phyloP scores from a whole-genome alignment of 805 yeast genomes.

The Saturnispora dispora region DNA sequence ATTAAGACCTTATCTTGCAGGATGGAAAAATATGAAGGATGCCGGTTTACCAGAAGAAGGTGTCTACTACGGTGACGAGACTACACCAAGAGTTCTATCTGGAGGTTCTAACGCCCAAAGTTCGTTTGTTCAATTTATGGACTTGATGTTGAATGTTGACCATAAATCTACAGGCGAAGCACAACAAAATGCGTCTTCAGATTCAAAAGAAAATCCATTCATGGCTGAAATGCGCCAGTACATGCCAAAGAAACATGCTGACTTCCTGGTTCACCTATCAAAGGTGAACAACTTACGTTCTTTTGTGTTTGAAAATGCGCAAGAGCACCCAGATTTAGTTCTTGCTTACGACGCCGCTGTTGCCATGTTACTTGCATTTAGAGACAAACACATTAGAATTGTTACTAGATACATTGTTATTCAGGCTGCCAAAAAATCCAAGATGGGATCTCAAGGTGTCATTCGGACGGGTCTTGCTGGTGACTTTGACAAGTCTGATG shows the following conservation, averaged over 20 bases:
- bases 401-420: conserved; percentile 80
- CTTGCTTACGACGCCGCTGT: conserved; percentile 81
- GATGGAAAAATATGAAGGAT: conserved; percentile 87
- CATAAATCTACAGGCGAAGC: conserved; percentile 65
- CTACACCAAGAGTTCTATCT: conserved; percentile 45
- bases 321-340: conserved; percentile 43
- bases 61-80: conserved; percentile 63
- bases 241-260: conserved; percentile 83
- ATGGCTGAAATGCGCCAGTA: conserved; percentile 78
- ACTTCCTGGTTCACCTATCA: conserved; percentile 57
- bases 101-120: conserved; percentile 96
- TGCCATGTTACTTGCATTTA: conserved; percentile 77
- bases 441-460: conserved; percentile 38
- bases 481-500: conserved; percentile 29
- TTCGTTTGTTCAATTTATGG: conserved; percentile 80
- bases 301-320: conserved; percentile 41
- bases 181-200: conserved; percentile 3
- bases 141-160: conserved; percentile 62
- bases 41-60: conserved; percentile 68
- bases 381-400: conserved; percentile 90
- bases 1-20: conserved; percentile 84
- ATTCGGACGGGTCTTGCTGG: conserved; percentile 52
- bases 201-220: conserved; percentile 34
- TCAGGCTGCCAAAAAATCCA: conserved; percentile 55
- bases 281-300: conserved; percentile 52